Evolutionary conservation across 805 yeast genomes (phyloP).

Genomic region (Teunomyces cretensis): DNA sequence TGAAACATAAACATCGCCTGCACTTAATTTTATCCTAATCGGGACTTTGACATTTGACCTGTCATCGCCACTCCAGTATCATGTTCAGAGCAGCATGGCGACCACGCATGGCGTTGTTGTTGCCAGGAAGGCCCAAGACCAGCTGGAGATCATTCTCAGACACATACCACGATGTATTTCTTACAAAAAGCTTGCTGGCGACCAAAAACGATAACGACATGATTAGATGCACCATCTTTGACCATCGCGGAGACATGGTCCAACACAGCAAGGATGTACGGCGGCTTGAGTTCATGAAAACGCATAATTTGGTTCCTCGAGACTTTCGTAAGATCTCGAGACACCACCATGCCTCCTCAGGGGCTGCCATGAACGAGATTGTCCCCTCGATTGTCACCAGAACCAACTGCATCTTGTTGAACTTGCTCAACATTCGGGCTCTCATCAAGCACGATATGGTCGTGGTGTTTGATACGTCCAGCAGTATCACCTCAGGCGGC

Average conservation of each 20-base stretch:
- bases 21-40: conserved; percentile 3
- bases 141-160: not conserved
- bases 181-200: conserved; percentile 19
- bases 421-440: conserved; percentile 50
- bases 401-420: conserved; percentile 46
- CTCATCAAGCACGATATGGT: conserved; percentile 52
- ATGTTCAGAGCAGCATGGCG: not conserved
- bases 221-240: conserved; percentile 51
- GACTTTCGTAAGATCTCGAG: conserved; percentile 56
- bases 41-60: conserved; percentile 1
- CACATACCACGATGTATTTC: conserved; percentile 15
- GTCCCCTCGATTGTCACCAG: conserved; percentile 57
- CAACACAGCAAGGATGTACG: conserved; percentile 46
- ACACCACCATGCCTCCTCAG: conserved; percentile 12
- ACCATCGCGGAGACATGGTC: conserved; percentile 42
- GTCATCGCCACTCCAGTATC: not conserved
- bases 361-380: conserved; percentile 39
- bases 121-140: not conserved
- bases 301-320: conserved; percentile 51
- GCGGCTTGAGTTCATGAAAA: conserved; percentile 42
- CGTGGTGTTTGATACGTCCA: conserved; percentile 42
- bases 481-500: conserved; percentile 13
- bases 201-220: conserved; percentile 29
- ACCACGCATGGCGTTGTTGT: not conserved
- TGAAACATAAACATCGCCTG: conserved; percentile 4